Percentiles rank a stretch among this genome's conserved stretches.
phyloP scores from a whole-genome alignment of 805 yeast genomes.

The Blastobotrys peoriensis region DNA sequence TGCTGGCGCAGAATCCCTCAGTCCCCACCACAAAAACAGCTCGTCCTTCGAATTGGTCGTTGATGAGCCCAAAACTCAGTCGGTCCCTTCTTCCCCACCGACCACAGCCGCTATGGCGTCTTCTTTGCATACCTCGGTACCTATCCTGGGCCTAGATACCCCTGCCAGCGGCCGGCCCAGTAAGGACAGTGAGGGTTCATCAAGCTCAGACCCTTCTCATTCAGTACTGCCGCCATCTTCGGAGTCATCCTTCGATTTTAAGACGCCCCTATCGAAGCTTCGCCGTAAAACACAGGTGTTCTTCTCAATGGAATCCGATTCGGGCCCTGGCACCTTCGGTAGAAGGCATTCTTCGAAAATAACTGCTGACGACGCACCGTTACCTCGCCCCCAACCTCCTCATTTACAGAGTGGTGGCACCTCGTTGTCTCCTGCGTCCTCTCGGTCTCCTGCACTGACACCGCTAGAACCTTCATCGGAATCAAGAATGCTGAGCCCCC shows the following conservation, averaged over 20 bases:
- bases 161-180: too few relatives aligned
- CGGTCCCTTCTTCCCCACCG: not conserved
- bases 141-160: not conserved
- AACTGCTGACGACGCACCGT: not conserved
- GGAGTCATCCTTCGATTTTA: not conserved
- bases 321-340: not conserved
- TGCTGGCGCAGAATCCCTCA: not conserved
- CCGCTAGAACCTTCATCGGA: too few relatives aligned
- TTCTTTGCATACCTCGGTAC: not conserved
- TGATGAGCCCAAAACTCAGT: not conserved
- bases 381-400: too few relatives aligned
- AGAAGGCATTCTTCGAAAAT: not conserved
- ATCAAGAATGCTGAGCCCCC: too few relatives aligned
- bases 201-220: too few relatives aligned
- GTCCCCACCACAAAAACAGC: not conserved
- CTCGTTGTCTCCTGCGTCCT: too few relatives aligned
- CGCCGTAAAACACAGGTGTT: not conserved
- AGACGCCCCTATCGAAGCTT: not conserved
- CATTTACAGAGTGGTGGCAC: too few relatives aligned
- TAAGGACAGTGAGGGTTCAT: too few relatives aligned
- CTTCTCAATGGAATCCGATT: not conserved
- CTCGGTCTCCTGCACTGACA: too few relatives aligned
- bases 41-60: not conserved
- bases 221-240: not conserved
- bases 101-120: not conserved